Evolutionary conservation across 495 filamentous ascomycete genomes (phyloP).

Genomic region (Podospora anserina): DNA sequence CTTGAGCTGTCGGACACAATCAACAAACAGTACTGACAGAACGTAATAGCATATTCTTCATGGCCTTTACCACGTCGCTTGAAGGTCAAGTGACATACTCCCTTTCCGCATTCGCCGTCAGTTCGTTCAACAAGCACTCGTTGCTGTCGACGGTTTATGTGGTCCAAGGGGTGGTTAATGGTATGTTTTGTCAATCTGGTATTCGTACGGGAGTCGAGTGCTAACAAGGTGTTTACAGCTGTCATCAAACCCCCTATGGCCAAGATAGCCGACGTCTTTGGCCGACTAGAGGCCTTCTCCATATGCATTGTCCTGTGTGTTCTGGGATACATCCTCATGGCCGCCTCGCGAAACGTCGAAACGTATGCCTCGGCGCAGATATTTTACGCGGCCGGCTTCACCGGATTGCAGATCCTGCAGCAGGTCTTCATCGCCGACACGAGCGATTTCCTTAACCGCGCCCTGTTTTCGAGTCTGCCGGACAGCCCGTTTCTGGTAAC

Average conservation of each 20-base stretch:
- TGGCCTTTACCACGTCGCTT: slow-evolving; percentile 47
- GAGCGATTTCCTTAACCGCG: slow-evolving; percentile 60
- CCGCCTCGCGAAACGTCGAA: slow-evolving; percentile 37
- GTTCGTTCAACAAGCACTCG: slow-evolving; percentile 57
- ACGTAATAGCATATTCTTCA: slow-evolving; percentile 35
- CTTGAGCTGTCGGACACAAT: not conserved
- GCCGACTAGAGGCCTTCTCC: slow-evolving; percentile 40
- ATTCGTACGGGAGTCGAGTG: not conserved
- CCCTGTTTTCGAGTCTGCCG: slow-evolving; percentile 57
- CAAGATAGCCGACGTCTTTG: slow-evolving; percentile 45
- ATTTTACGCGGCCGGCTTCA: slow-evolving; percentile 46
- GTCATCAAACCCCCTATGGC: slow-evolving; percentile 46
- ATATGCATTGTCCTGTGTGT: slow-evolving; percentile 37
- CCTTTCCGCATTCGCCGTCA: slow-evolving; percentile 47
- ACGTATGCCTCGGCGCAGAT: slow-evolving; percentile 47
- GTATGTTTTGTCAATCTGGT: slow-evolving; percentile 18
- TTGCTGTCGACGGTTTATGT: slow-evolving; percentile 56
- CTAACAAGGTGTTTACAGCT: slow-evolving; percentile 19
- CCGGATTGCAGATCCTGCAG: slow-evolving; percentile 56
- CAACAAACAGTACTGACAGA: not conserved
- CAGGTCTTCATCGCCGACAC: slow-evolving; percentile 65
- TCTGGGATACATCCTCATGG: slow-evolving; percentile 41
- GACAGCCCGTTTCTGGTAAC: slow-evolving; percentile 61
- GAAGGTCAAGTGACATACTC: slow-evolving; percentile 47
- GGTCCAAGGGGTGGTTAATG: slow-evolving; percentile 51